Conservation (phyloP, 1,284 basidiomycete genomes). For the Ganoderma meredithae region DNA sequence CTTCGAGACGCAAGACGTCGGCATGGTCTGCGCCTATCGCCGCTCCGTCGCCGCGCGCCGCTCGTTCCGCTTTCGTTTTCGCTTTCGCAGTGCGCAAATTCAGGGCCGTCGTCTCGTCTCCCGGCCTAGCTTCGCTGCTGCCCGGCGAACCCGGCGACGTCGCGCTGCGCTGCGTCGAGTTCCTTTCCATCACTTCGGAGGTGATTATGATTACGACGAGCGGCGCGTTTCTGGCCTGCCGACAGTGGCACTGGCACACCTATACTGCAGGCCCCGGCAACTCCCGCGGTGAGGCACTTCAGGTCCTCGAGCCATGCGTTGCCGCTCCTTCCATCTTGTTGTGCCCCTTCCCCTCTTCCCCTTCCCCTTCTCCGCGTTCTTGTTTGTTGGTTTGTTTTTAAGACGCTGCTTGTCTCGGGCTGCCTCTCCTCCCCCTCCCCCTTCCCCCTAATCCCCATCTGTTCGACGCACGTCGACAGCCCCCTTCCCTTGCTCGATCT, state of each 20-base stretch:
- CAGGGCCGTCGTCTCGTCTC: not conserved
- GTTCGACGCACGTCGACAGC: not conserved
- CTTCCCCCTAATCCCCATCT: not conserved
- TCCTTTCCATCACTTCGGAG: no score
- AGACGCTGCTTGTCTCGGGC: not conserved
- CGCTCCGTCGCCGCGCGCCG: not conserved
- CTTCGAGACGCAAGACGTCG: not conserved
- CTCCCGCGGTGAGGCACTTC: not conserved
- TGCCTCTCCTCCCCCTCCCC: not conserved
- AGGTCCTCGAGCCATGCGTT: not conserved
- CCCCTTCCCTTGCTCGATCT: not conserved
- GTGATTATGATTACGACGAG: not conserved
- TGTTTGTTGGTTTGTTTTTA: not conserved
- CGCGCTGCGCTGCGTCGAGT: no score
- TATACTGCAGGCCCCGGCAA: not conserved
- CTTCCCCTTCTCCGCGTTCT: not conserved
- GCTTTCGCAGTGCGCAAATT: not conserved
- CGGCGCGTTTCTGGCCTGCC: not conserved
- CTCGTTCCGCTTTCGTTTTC: no score
- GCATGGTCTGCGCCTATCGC: not conserved
- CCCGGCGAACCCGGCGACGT: not conserved
- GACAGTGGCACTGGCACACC: no score
- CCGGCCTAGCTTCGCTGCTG: not conserved
- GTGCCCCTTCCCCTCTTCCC: not conserved
- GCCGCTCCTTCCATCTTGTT: conserved; percentile 1